Base-by-base conservation (phyloP, 176 grass and related monocot genomes). In the Puccinellia tenuiflora region DNA sequence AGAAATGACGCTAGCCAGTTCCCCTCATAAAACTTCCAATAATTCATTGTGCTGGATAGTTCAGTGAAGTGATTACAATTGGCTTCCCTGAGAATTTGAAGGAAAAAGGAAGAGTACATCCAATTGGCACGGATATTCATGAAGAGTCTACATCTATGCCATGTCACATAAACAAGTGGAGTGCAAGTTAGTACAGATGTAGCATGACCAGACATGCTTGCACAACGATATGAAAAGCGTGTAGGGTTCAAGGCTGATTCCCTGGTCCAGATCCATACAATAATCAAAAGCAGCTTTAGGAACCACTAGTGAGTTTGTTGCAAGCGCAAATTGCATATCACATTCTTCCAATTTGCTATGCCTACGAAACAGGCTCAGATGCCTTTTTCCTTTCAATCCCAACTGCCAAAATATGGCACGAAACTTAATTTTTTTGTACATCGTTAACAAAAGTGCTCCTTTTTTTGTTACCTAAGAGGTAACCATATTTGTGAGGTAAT, bases 271-370 rank as follows among this genome's bases (percentile, higher is more conserved):
- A 67, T 40, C 38, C 30, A 82, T 39, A 20, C 13, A 35, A 25
- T 34, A 62, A 83, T 24, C 80, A 83, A 88, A 88, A 62, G 64
- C 53, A 88, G 60, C 40, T 46, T 63, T 66, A 52, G 7, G 26
- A 84, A 75, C n/a, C 76, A 67, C 66, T 29, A 79, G 26, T 26
- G 67, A 75, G 24, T 80, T 65, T n/a, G 33, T 12, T 13, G 20
- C 17, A 52, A 84, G 26, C 24, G 33, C 37, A 63, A 71, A 84
- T 73, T 51, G 66, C 34, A 88, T 83, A 2, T 78, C 9, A 7
- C 22, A 18, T 65, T 70, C 40, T 81, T 25, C 40, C 51, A 76
- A 68, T 8, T 82, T 85, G 60, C 25, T 26, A n/a, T 81, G 81
- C 39, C 25, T 15, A 12, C 10, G 26, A 21, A 77, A 85, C 30